Base-by-base conservation (phyloP, 169 alveolate species). In the Eimeria maxima region DNA sequence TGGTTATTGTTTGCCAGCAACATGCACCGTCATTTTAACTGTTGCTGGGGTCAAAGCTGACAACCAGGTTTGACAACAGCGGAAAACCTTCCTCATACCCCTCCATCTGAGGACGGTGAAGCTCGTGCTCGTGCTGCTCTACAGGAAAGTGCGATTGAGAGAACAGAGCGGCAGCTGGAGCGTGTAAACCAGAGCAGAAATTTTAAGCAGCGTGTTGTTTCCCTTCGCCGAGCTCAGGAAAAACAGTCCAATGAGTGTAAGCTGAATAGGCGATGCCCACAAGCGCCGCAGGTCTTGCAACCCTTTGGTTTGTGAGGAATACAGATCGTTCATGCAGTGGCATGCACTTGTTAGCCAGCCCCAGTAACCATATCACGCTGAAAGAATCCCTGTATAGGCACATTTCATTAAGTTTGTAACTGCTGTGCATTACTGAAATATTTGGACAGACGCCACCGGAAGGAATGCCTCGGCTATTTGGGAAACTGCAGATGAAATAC, bases 191-290 rank as follows among this genome's bases (percentile, higher is more conserved):
- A 87, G 81, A 87, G 45, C 63, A 44, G 94, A 63, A 74, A 65
- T 29, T 87, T 65, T n/a, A 87, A 63, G 57, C 83, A 63, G 83
- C 94, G 94, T 11, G 94, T 87, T 27, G 83, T 65, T 33, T n/a
- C 4, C 53, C 94, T 87, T 22, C 80, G 94, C 20, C 94, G 83
- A 0, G 94, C 94, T 24, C 94, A 87, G 83, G 94, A 87, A 44
- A 71, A 44, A 16, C 83, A 87, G 71, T 63, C 94, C 27, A 87
- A 50, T 29, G 11, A 60, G 44, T 44, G 94, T 87, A 63, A 33
- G 83, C 33, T 44, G 44, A 55, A 29, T 11, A 55, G 57, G 18
- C 6, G 50, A 33, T 13, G 8, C 38, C 38, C 53, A 33, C 60
- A 47, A 33, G 92, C 0, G 14, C 24, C 16, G 67, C 45, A 55